Evolutionary conservation across 495 filamentous ascomycete genomes (phyloP).

Genomic region (Xylaria bambusicola): DNA sequence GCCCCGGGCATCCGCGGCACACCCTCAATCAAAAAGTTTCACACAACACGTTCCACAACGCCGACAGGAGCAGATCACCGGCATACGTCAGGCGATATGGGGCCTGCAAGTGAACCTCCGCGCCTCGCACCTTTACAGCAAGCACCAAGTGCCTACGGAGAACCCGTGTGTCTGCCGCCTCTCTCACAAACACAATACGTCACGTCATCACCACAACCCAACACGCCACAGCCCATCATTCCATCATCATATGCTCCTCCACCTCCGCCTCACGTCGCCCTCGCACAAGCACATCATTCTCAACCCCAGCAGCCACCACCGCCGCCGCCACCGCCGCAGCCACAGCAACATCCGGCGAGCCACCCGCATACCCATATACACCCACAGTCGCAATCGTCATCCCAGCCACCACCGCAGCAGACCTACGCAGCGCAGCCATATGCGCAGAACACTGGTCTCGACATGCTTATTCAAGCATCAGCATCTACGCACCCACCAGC

Average conservation of each 20-base stretch:
- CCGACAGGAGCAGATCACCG: background rate
- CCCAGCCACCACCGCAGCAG: constrained; percentile 16
- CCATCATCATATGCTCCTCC: constrained; percentile 8
- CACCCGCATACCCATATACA: background rate
- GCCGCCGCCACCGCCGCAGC: constrained; percentile 16
- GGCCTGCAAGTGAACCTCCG: constrained; percentile 20
- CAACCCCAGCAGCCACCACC: constrained; percentile 8
- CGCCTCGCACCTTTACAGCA: constrained; percentile 31
- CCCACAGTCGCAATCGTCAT: constrained; percentile 16
- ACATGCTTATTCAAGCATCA: constrained; percentile 28
- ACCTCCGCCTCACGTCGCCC: constrained; percentile 9
- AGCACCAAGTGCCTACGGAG: constrained; percentile 19
- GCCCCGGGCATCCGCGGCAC: constrained; percentile 23
- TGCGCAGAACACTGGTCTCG: constrained; percentile 20
- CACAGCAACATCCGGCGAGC: background rate
- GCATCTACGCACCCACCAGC: constrained; percentile 16
- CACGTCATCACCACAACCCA: constrained; percentile 18
- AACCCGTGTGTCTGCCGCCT: constrained; percentile 32
- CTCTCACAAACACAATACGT: constrained; percentile 30
- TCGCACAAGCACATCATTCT: constrained; percentile 11
- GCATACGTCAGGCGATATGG: constrained; percentile 7
- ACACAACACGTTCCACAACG: constrained; percentile 13
- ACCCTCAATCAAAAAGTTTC: constrained; percentile 20
- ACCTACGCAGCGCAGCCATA: constrained; percentile 20
- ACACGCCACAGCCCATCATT: background rate